A percentile compares a stretch with the other conserved stretches of the same genome.
Conservation (phyloP, 202 grass and related monocot genomes). For the Elaeis oleifera region DNA sequence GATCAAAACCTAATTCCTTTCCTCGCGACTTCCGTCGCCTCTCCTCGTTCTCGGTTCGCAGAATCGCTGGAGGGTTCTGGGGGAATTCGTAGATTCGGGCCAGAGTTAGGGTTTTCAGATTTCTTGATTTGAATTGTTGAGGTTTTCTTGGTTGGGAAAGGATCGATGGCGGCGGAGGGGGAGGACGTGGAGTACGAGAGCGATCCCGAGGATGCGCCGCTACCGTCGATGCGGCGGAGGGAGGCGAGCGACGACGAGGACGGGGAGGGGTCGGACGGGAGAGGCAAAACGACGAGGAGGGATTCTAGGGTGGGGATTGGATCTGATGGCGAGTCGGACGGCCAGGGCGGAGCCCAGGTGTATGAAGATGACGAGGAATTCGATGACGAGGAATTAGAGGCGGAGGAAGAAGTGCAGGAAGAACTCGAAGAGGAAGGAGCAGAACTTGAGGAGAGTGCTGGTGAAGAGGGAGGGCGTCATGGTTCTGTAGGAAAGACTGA, state of each 20-base stretch:
- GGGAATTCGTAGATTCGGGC: too few relatives aligned
- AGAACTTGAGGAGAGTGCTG: conserved; percentile 31
- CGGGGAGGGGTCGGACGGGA: conserved; percentile 20
- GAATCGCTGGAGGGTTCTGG: too few relatives aligned
- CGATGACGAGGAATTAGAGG: conserved; percentile 14
- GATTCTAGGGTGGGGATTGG: neutral
- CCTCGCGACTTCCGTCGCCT: too few relatives aligned
- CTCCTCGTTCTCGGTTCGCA: too few relatives aligned
- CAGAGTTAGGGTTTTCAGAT: too few relatives aligned
- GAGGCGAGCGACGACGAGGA: conserved; percentile 95
- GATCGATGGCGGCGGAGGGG: conserved; percentile 18
- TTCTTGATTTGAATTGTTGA: too few relatives aligned
- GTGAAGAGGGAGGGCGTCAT: neutral
- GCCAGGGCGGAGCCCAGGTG: conserved; percentile 64
- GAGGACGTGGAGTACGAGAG: conserved; percentile 72
- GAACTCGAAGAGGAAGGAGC: conserved; percentile 43
- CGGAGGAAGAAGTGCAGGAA: conserved; percentile 41
- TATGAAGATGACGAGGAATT: conserved; percentile 63
- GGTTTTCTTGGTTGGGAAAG: neutral
- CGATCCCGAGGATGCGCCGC: conserved; percentile 71
- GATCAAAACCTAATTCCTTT: too few relatives aligned
- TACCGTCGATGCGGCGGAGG: conserved; percentile 69
- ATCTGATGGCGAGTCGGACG: conserved; percentile 59
- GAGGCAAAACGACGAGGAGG: conserved; percentile 10
- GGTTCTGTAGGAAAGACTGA: neutral